Base-by-base conservation (phyloP, 352 stramenopile species). In the Phytopythium chamaehyphon region DNA sequence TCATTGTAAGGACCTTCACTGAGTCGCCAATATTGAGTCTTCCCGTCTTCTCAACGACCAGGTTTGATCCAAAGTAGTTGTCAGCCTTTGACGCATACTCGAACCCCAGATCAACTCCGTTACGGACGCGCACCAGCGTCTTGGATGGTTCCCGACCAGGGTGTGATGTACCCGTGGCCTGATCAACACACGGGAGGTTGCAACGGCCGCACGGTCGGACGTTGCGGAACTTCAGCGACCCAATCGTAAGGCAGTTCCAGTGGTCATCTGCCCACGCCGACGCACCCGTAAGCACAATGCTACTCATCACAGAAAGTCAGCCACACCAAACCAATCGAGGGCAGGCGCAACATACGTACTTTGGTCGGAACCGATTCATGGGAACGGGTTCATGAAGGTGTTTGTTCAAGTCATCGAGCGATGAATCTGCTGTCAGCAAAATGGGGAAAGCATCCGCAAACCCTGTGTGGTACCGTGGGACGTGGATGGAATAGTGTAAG, bases 401-500 rank as follows among this genome's bases (percentile, higher is more conserved):
- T 21, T 64, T 60, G 51, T 90, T 90, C 33, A 94, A 55, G 1
- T 81, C 61, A 6, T 78, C 55, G 16, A 96, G 46, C 19, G 81
- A 92, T 23, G 71, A 62, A 15, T 86, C 59, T 11, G 77, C 47
- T 2, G 76, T 58, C 21, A 96, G 37, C 35, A 96, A 60, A 53
- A 90, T 88, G 3, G 86, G 83, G 47, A 85, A 96, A 0, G 62
- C 80, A 42, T 96, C 86, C 3, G 83, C 71, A 59, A 96, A 96
- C 19, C 67, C 72, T 78, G 51, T 46, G 6, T 1, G 42, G 22
- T 42, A 31, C n/a, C n/a, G 10, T 23, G 23, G 1, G 10, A 47
- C 16, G 22, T 23, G 8, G 16, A 39, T 14, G 2, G 19, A 19
- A 28, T 21, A 16, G 21, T 28, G 1, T 23, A 18, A 39, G 3